Base-by-base conservation (phyloP, 768 basidiomycete species). In the Neoboletus magnificus region DNA sequence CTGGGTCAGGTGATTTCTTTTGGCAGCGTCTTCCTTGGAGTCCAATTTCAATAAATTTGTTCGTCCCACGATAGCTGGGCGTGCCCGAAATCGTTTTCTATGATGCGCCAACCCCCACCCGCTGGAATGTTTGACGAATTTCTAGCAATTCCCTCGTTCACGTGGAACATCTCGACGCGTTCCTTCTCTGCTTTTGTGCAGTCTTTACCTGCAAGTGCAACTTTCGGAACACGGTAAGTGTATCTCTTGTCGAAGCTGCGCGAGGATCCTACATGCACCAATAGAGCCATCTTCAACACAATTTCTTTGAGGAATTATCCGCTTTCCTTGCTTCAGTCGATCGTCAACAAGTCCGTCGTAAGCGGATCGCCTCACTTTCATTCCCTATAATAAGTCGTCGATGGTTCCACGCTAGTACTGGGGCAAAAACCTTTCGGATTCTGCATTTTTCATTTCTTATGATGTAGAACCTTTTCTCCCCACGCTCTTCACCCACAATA, bases 381-480 rank as follows among this genome's bases (percentile, higher is more conserved):
- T 41, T 37, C 16, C 7, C 12, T 15, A 25, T 8, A 22, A n/a
- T 2, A 9, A 44, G 5, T 45, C 4, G 6, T 20, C 40, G 37
- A 59, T 22, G 18, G 0, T 52, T 33, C 11, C 10, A 73, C 54
- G 29, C n/a, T 8, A 62, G 65, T 53, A 50, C 35, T 59, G 66
- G 66, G 54, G 47, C 0, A 1, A 43, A 22, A 35, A 36, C 12
- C 51, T 58, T 20, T 3, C 36, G 4, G 39, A 48, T 5, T 20
- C 45, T 8, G 41, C 13, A 2, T 1, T 30, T 32, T 42, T 57
- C 25, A 3, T 62, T 32, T 62, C 61, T 12, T 68, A 66, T 13
- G 56, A 44, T 2, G 72, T 81, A 50, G 82, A 85, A 54, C 79
- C 80, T 4, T 84, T 85, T 76, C 73, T 79, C 0, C 69, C 78